phyloP scores from a whole-genome alignment of 176 grass and related monocot genomes.

The Oryza meridionalis region DNA sequence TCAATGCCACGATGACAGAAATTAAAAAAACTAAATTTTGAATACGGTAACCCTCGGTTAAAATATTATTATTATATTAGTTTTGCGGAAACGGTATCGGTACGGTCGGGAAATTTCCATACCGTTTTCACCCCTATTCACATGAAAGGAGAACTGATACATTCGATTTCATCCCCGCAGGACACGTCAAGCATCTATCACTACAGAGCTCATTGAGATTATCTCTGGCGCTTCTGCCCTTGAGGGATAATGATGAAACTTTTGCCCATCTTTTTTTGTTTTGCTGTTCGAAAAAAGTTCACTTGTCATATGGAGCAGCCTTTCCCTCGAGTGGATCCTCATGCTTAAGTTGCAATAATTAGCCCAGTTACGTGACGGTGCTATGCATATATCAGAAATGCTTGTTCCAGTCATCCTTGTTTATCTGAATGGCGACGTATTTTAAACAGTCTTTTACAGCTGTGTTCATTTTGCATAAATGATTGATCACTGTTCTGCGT shows the following conservation, averaged over 20 bases:
- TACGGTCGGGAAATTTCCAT: no score
- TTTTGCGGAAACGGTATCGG: no score
- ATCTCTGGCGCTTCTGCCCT: slow-evolving; percentile 97
- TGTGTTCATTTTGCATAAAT: slow-evolving; percentile 17
- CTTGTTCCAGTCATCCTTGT: slow-evolving; percentile 9
- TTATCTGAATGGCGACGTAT: not conserved
- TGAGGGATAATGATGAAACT: slow-evolving; percentile 61
- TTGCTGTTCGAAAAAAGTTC: not conserved
- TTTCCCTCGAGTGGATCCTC: not conserved
- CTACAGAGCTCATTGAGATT: slow-evolving; percentile 90
- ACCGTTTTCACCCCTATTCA: no score
- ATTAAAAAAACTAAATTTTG: no score
- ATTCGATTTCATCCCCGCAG: slow-evolving; percentile 49
- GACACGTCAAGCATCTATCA: slow-evolving; percentile 98
- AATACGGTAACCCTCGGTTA: no score
- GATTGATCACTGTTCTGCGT: no score
- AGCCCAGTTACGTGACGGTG: slow-evolving; percentile 1
- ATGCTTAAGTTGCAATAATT: slow-evolving; percentile 48
- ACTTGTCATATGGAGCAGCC: slow-evolving; percentile 6
- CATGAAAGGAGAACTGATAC: not conserved
- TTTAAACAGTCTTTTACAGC: not conserved
- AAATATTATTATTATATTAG: no score
- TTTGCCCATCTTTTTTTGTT: not conserved
- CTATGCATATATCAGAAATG: not conserved
- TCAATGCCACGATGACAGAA: no score